Evolutionary conservation across 78 protist species (phyloP).

Genomic region (Guillardia theta): DNA sequence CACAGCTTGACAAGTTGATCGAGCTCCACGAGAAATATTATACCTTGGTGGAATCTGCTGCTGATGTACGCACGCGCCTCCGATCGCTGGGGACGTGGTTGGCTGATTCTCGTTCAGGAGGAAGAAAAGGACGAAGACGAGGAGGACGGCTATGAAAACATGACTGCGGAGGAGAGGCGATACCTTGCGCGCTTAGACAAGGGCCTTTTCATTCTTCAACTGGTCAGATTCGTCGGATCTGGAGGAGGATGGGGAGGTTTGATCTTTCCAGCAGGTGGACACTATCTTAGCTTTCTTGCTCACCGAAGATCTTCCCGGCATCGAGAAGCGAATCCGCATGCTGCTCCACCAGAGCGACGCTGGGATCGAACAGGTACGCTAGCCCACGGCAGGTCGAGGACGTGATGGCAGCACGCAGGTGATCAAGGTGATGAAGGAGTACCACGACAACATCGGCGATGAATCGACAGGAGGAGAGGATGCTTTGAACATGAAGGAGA

Average conservation of each 20-base stretch:
- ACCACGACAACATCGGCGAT: constrained; percentile 13
- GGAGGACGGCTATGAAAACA: not conserved
- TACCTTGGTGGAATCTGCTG: too few species aligned
- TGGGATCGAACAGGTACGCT: not conserved
- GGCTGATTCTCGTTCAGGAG: too few species aligned
- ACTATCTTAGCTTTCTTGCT: not conserved
- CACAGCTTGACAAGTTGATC: not conserved
- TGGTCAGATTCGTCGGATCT: too few species aligned
- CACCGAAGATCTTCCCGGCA: not conserved
- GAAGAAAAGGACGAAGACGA: not conserved
- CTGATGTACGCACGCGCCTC: too few species aligned
- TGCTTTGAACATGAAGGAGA: not conserved
- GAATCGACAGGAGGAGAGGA: not conserved
- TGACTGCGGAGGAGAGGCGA: not conserved
- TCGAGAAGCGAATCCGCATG: not conserved
- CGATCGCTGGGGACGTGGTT: too few species aligned
- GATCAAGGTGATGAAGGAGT: not conserved
- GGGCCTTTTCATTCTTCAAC: not conserved
- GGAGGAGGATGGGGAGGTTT: too few species aligned
- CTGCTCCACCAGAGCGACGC: not conserved
- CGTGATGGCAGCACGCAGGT: not conserved
- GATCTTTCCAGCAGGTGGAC: constrained; percentile 41
- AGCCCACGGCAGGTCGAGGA: not conserved
- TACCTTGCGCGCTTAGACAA: not conserved
- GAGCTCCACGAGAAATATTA: constrained; percentile 15